Conservation (phyloP, 805 yeast species). For the Wickerhamomyces alni region DNA sequence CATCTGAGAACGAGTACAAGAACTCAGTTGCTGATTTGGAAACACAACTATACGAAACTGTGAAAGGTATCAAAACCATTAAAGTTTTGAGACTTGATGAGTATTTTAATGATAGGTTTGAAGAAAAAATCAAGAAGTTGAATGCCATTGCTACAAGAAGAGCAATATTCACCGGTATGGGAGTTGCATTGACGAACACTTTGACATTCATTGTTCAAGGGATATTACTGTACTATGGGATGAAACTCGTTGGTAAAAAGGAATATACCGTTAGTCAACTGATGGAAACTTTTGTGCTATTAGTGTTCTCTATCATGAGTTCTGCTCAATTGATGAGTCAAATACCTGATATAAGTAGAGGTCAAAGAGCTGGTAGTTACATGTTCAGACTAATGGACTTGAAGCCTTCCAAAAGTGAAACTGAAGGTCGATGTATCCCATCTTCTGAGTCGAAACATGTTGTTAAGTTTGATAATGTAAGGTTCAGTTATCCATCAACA, state of each 20-base stretch:
- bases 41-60: conserved; percentile 42
- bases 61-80: conserved; percentile 59
- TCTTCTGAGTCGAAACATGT: conserved; percentile 9
- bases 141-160: conserved; percentile 40
- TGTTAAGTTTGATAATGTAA: conserved; percentile 38
- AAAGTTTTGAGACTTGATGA: conserved; percentile 45
- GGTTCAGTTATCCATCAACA: conserved; percentile 42
- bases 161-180: conserved; percentile 59
- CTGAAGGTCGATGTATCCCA: conserved; percentile 30
- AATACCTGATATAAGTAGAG: conserved; percentile 77
- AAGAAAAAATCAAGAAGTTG: conserved; percentile 25
- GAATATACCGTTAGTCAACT: conserved; percentile 53
- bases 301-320: conserved; percentile 66
- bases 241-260: conserved; percentile 54
- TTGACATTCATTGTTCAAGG: conserved; percentile 60
- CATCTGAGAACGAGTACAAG: conserved; percentile 57
- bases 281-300: conserved; percentile 63
- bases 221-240: conserved; percentile 72
- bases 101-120: conserved; percentile 39
- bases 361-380: conserved; percentile 64
- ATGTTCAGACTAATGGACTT: conserved; percentile 36
- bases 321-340: conserved; percentile 54
- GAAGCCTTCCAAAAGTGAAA: conserved; percentile 31
- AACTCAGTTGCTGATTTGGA: conserved; percentile 49
- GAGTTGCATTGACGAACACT: conserved; percentile 52